These are phyloP conservation scores for Pontederia paniculata DNA, from an alignment of 176 grass and related monocot genomes.

Conservation along the genomic window DNA sequence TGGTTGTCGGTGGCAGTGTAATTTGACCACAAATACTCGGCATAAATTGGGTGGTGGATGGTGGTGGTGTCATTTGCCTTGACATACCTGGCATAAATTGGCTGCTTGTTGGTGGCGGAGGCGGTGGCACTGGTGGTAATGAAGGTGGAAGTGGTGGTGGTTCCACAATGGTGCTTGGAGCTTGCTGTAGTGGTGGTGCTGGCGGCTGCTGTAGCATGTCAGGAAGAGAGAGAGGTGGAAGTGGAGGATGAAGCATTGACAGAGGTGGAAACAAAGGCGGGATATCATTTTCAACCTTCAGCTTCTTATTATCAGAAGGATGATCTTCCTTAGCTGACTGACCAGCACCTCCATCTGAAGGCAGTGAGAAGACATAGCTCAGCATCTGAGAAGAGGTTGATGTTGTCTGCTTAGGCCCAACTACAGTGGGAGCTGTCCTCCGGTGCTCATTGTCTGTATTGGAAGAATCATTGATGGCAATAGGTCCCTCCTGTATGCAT, in stretches of 20 bases:
- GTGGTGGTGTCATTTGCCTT: not conserved
- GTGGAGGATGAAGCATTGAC: not conserved
- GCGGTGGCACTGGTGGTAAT: not conserved
- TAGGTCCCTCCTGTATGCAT: not conserved
- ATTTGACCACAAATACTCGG: not conserved
- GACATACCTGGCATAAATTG: slow-evolving; percentile 9
- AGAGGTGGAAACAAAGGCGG: slow-evolving; percentile 4
- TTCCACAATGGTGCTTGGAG: not conserved
- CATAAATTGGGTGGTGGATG: slow-evolving; percentile 7
- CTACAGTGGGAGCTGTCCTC: slow-evolving; percentile 2
- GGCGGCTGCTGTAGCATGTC: slow-evolving; percentile 3
- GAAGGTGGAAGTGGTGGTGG: not conserved
- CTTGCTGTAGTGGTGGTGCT: not conserved
- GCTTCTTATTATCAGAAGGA: slow-evolving; percentile 13
- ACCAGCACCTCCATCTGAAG: not conserved
- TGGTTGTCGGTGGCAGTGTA: not conserved
- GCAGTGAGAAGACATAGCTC: slow-evolving; percentile 7
- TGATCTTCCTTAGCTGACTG: slow-evolving; percentile 5
- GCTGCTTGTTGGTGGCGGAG: not conserved
- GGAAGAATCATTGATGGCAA: not conserved
- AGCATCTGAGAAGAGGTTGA: slow-evolving; percentile 17
- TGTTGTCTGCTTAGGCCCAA: slow-evolving; percentile 1
- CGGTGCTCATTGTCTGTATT: not conserved
- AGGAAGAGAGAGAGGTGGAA: slow-evolving; percentile 2
- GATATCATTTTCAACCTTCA: slow-evolving; percentile 3